These are phyloP conservation scores for Ensete glaucum DNA, from an alignment of 176 grass and related monocot species.

Conservation along the genomic window DNA sequence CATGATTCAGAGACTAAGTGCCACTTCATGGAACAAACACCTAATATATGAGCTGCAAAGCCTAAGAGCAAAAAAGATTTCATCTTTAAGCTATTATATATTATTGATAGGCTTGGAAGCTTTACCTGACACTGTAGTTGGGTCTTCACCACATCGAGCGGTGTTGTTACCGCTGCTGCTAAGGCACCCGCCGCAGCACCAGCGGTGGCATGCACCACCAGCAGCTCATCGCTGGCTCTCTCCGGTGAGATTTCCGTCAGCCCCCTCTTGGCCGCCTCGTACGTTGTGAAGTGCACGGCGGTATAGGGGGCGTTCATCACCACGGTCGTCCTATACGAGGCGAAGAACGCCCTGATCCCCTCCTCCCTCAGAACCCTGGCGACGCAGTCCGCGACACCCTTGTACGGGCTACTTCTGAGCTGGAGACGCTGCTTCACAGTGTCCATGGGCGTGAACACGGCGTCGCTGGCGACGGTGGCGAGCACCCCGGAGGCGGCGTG, in stretches of 20 bases:
- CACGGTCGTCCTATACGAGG: constrained; percentile 17
- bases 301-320: constrained; percentile 22
- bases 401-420: constrained; percentile 18
- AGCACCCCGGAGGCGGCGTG: constrained; percentile 14
- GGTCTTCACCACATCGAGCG: constrained; percentile 20
- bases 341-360: constrained; percentile 15
- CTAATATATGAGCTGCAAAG: not conserved
- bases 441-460: constrained; percentile 23
- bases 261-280: constrained; percentile 19
- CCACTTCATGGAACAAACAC: not conserved
- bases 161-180: constrained; percentile 10
- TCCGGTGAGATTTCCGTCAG: constrained; percentile 15
- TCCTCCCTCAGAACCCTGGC: constrained; percentile 10
- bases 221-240: constrained; percentile 6
- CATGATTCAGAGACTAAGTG: not conserved
- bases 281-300: constrained; percentile 18
- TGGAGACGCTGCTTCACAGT: constrained; percentile 21
- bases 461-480: constrained; percentile 18
- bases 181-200: constrained; percentile 16
- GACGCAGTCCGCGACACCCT: constrained; percentile 21
- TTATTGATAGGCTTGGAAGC: not conserved
- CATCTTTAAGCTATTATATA: not conserved
- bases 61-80: not conserved
- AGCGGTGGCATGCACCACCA: constrained; percentile 22
- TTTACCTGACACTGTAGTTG: constrained; percentile 21